A percentile compares a stretch with the other conserved stretches of the same genome.
Conservation (phyloP, 1,284 basidiomycete genomes). For the Cutaneotrichosporon spelunceum region DNA sequence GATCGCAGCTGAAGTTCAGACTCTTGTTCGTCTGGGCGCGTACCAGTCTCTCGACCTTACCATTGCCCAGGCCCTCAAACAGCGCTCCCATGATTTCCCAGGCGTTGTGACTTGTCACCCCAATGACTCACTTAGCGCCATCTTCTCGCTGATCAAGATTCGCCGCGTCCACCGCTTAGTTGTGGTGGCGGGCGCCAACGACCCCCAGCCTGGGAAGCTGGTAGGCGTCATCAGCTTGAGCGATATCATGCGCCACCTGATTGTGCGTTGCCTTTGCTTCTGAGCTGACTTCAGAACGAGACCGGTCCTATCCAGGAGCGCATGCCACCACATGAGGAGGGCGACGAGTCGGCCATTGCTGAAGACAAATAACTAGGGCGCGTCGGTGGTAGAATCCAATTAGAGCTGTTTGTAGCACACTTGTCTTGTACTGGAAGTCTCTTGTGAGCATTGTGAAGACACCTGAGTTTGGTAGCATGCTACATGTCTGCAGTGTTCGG, state of each 20-base stretch:
- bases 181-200: conserved; percentile 64
- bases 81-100: conserved; percentile 87
- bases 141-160: conserved; percentile 88
- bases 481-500: too few species aligned
- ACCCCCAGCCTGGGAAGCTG: conserved; percentile 60
- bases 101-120: conserved; percentile 96
- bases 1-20: conserved; percentile 55
- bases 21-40: conserved; percentile 86
- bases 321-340: conserved; percentile 16
- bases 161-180: conserved; percentile 89
- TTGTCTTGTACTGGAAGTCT: conserved; percentile 3
- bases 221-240: conserved; percentile 86
- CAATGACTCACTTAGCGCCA: conserved; percentile 85
- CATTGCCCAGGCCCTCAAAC: conserved; percentile 87
- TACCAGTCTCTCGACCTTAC: conserved; percentile 93
- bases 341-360: conserved; percentile 13
- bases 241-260: conserved; percentile 83
- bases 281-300: conserved; percentile 11
- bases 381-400: not conserved
- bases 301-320: not conserved
- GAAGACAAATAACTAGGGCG: not conserved
- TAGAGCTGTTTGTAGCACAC: conserved; percentile 12
- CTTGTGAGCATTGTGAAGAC: not conserved
- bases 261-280: conserved; percentile 48
- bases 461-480: too few species aligned